These are phyloP conservation scores for Lolium perenne DNA, from an alignment of 176 grass and related monocot species.

Conservation along the genomic window DNA sequence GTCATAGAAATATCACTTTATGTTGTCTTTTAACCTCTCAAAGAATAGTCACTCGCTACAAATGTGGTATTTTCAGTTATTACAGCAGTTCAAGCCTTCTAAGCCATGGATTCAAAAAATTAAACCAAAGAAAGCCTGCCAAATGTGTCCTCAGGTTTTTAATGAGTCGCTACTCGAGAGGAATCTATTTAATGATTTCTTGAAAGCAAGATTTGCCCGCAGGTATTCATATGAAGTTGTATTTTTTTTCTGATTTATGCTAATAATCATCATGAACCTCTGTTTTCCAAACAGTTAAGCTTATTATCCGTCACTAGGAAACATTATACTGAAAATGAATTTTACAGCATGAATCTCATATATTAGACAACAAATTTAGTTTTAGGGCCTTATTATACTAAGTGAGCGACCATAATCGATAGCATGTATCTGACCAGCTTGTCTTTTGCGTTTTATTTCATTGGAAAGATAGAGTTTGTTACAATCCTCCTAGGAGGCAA, in stretches of 20 bases:
- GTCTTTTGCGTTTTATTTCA: too few species aligned
- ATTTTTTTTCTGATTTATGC: conserved; percentile 15
- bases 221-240: conserved; percentile 49
- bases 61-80: conserved; percentile 53
- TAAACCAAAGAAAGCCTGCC: neutral
- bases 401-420: neutral
- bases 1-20: neutral
- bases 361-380: neutral
- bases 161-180: conserved; percentile 20
- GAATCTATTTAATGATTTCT: conserved; percentile 54
- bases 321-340: neutral
- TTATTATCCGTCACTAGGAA: conserved; percentile 14
- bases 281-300: neutral
- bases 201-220: conserved; percentile 61
- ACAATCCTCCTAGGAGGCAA: too few species aligned
- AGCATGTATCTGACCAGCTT: neutral
- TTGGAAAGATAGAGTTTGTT: too few species aligned
- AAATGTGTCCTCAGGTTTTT: conserved; percentile 29
- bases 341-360: neutral
- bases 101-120: conserved; percentile 51
- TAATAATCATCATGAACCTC: neutral
- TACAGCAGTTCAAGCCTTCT: conserved; percentile 50
- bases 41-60: neutral
- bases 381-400: neutral
- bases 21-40: neutral